Evolutionary conservation across 139 green algal species (phyloP).

Genomic region (Edaphochlamys debaryana): DNA sequence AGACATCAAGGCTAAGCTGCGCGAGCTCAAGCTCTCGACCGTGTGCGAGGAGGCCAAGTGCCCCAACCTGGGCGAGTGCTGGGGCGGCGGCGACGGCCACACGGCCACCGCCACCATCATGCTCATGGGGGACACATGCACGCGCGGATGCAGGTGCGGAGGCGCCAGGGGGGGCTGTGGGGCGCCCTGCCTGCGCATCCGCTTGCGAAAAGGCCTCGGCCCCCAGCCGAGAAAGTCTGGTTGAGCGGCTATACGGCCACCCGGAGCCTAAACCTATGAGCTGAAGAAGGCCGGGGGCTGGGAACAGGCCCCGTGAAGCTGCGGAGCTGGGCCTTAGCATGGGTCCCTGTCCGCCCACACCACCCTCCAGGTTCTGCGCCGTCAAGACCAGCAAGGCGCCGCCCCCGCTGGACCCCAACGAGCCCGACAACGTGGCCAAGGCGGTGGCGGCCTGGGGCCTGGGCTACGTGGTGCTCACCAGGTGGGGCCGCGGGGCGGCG

Average conservation of each 20-base stretch:
- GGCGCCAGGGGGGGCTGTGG: no score
- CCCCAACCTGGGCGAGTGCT: conserved; percentile 98
- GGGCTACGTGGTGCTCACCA: conserved; percentile 98
- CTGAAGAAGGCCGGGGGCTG: no score
- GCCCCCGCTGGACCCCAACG: conserved; percentile 88
- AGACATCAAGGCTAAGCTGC: conserved; percentile 80
- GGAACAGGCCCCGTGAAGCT: no score
- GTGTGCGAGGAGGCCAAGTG: conserved; percentile 68
- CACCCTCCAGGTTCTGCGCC: conserved; percentile 95
- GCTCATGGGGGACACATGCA: conserved; percentile 97
- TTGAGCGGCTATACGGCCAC: no score
- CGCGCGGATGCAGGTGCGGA: conserved; percentile 81
- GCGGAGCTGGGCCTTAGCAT: no score
- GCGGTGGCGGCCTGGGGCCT: conserved; percentile 94
- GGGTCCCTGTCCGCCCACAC: no score
- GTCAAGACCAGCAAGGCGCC: conserved; percentile 92
- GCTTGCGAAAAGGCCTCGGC: no score
- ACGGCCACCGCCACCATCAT: conserved; percentile 99
- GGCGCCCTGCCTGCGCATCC: no score
- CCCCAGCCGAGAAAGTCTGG: no score
- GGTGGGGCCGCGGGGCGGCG: conserved; percentile 12
- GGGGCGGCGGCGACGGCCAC: conserved; percentile 88
- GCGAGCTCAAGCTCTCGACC: conserved; percentile 96
- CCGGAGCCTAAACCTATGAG: no score
- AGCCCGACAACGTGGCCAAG: conserved; percentile 93